phyloP scores from a whole-genome alignment of 2,329 filamentous ascomycete genomes.

The Neospermospora avenae region DNA sequence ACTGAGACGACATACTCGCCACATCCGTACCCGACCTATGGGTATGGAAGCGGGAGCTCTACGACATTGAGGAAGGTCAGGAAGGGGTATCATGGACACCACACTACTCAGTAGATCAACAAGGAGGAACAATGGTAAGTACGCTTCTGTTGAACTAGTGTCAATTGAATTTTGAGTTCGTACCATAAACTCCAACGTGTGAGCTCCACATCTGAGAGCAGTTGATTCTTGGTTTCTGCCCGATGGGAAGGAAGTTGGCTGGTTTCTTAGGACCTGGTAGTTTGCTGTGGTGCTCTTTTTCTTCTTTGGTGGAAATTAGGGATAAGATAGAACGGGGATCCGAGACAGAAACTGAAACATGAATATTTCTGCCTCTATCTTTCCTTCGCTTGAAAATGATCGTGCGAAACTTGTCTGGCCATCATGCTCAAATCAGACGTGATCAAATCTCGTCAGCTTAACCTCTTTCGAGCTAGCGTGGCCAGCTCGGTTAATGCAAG shows the following conservation, averaged over 20 bases:
- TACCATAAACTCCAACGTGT: too few relatives aligned
- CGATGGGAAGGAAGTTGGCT: background rate
- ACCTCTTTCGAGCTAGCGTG: background rate
- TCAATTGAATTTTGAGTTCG: too few relatives aligned
- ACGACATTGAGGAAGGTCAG: conserved; percentile 1
- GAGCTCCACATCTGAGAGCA: background rate
- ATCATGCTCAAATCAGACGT: background rate
- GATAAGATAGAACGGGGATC: background rate
- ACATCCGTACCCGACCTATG: background rate
- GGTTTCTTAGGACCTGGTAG: background rate
- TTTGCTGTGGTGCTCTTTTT: background rate
- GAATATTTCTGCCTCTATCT: too few relatives aligned
- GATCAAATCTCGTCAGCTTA: background rate
- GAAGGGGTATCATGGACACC: background rate
- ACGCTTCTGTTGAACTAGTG: too few relatives aligned
- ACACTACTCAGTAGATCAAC: background rate
- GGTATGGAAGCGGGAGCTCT: background rate
- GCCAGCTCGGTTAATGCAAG: background rate
- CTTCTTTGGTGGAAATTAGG: background rate
- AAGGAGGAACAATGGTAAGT: too few relatives aligned
- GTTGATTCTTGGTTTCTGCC: background rate
- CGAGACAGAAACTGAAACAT: background rate
- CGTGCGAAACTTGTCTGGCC: background rate
- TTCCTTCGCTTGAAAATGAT: background rate
- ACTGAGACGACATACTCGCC: background rate